Evolutionary conservation across 148 eudicot species (phyloP), one percentile per base, ranked within the genome.

Genomic region (Camellia japonica): DNA sequence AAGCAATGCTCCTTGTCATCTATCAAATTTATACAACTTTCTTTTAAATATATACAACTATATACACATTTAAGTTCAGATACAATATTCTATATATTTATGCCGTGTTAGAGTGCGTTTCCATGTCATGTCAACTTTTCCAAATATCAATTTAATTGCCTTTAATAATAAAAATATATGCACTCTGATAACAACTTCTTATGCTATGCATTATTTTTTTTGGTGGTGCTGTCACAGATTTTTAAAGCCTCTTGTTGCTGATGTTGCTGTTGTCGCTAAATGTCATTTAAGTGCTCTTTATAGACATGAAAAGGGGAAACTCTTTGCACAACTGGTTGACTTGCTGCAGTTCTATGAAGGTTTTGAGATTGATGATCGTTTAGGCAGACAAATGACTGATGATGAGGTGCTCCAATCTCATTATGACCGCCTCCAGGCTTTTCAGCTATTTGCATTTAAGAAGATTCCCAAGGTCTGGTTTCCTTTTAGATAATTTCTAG

Each of bases 331-430:
- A 85, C 83, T 95, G 80, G 99, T 95, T 80, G 97, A 95, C 91
- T 90, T 93, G 93, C 84, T 95, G 79, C 97, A 95, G 73, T 95
- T 91, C 84, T 95, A 95, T 85, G 99, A 95, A 86, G 83, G 90
- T 76, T 95, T 95, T 85, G 98, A 93, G 86, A 95, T 95, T 43
- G 89, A 93, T 87, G 93, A 92, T 83, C 91, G 87, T 81, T 85
- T 86, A 84, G 99, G 99, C 73, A 90, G 91, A 73, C 99, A 93
- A 85, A 85, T 93, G 87, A 88, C 97, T 78, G 99, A 93, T 82
- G 99, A 93, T 82, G 99, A 95, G 83, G 99, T 95, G 73, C 91
- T 95, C 80, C 95, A 91, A 80, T 90, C 95, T 78, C 99, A 95
- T 81, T 95, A 95, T 88, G 93, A 93, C 77, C 95, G 97, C 62